Evolutionary conservation across 2,329 filamentous ascomycete genomes (phyloP).

Genomic region (Diaporthe citri): DNA sequence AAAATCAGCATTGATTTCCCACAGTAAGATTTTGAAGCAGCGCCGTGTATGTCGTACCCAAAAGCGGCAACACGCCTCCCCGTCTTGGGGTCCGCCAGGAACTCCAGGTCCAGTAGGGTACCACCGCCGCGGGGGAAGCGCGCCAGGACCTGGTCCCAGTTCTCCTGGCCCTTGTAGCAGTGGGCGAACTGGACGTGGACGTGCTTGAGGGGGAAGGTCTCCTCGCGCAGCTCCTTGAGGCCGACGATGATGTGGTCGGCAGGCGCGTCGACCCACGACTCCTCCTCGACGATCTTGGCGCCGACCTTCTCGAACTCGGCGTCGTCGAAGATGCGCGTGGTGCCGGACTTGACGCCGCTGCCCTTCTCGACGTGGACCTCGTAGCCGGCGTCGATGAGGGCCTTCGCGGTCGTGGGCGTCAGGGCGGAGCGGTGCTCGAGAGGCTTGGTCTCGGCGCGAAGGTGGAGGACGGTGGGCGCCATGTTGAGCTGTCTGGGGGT

Average conservation of each 20-base stretch:
- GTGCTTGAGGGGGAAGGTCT: conserved; percentile 79
- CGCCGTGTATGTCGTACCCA: conserved; percentile 59
- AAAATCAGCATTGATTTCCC: neutral
- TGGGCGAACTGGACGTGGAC: conserved; percentile 80
- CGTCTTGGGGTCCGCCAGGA: conserved; percentile 76
- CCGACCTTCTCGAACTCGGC: conserved; percentile 73
- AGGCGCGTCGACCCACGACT: conserved; percentile 77
- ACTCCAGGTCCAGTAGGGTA: conserved; percentile 87
- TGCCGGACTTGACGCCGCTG: conserved; percentile 52
- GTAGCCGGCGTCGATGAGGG: conserved; percentile 77
- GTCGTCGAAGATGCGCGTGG: conserved; percentile 75
- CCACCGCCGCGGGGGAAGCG: conserved; percentile 83
- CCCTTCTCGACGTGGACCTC: conserved; percentile 74
- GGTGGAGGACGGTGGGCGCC: conserved; percentile 60
- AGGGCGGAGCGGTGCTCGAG: conserved; percentile 67
- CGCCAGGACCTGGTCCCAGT: conserved; percentile 84
- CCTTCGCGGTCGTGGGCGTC: conserved; percentile 56
- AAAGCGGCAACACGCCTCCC: conserved; percentile 81
- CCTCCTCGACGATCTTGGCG: conserved; percentile 73
- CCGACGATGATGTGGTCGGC: conserved; percentile 79
- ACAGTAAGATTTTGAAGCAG: neutral
- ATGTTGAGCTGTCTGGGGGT: conserved; percentile 40
- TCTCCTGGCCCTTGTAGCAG: conserved; percentile 81
- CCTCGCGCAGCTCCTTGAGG: conserved; percentile 82
- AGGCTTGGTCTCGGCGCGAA: conserved; percentile 71